These are phyloP conservation scores for Auricularia sp. DNA, from an alignment of 768 basidiomycete species.

Conservation along the genomic window DNA sequence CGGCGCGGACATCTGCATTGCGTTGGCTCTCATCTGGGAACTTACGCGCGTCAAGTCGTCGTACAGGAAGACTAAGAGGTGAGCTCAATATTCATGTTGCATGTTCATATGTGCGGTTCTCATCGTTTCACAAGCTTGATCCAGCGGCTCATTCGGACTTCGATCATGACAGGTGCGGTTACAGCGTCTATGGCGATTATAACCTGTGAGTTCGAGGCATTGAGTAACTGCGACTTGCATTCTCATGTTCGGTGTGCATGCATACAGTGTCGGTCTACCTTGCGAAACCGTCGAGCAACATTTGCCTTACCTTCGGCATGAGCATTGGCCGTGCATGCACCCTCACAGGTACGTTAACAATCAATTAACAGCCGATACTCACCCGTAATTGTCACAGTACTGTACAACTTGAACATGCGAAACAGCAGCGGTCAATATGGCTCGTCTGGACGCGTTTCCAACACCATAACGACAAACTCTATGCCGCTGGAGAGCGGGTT, in stretches of 20 bases:
- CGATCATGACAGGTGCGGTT: background rate
- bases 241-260: background rate
- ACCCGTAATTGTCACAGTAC: background rate
- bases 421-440: background rate
- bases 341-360: background rate
- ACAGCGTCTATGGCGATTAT: background rate
- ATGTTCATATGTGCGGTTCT: background rate
- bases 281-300: background rate
- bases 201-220: background rate
- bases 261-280: background rate
- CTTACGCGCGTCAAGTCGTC: background rate
- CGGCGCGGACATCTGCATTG: background rate
- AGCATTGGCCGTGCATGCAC: background rate
- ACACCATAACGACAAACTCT: background rate
- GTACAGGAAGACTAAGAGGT: background rate
- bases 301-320: background rate
- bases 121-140: background rate
- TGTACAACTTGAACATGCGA: background rate
- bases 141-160: background rate
- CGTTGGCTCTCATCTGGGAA: background rate
- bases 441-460: background rate
- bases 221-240: background rate
- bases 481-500: background rate
- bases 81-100: background rate
- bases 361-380: too few species aligned